phyloP scores from a whole-genome alignment of 345 rosid species.

The Litchi chinensis region DNA sequence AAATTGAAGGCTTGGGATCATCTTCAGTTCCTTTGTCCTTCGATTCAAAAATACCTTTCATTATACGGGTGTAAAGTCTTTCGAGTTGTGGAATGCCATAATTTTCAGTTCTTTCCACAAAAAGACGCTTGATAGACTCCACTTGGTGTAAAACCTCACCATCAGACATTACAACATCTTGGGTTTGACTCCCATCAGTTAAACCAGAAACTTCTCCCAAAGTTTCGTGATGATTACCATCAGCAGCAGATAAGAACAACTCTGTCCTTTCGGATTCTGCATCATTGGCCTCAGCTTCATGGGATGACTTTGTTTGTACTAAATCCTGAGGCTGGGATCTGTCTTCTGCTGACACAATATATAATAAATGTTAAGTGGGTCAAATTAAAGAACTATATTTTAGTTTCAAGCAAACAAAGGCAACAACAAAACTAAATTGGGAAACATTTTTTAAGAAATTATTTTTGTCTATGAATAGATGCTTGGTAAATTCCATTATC shows the following conservation, averaged over 20 bases:
- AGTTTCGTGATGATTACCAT: conserved; percentile 27
- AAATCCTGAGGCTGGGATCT: conserved; percentile 47
- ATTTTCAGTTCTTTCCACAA: conserved; percentile 58
- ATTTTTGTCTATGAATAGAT: not conserved
- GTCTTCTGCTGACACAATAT: conserved; percentile 46
- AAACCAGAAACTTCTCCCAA: conserved; percentile 26
- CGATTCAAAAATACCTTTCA: conserved; percentile 71
- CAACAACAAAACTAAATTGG: not conserved
- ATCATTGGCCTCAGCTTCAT: conserved; percentile 42
- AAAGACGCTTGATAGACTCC: conserved; percentile 46
- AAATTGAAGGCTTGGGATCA: conserved; percentile 66
- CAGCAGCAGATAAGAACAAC: conserved; percentile 34
- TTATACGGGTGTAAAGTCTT: conserved; percentile 70
- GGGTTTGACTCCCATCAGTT: conserved; percentile 25
- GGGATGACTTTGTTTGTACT: conserved; percentile 38
- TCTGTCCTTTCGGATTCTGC: conserved; percentile 39
- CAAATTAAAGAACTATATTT: not conserved
- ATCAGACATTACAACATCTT: conserved; percentile 42
- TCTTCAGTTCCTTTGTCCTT: conserved; percentile 48
- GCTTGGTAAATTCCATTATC: not conserved
- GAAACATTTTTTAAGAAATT: not conserved
- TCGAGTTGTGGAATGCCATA: conserved; percentile 85
- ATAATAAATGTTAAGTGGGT: not conserved
- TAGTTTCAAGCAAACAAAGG: not conserved
- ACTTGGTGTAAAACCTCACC: conserved; percentile 44